Conservation (phyloP, 306 rosid species). For the Malus orientalis region DNA sequence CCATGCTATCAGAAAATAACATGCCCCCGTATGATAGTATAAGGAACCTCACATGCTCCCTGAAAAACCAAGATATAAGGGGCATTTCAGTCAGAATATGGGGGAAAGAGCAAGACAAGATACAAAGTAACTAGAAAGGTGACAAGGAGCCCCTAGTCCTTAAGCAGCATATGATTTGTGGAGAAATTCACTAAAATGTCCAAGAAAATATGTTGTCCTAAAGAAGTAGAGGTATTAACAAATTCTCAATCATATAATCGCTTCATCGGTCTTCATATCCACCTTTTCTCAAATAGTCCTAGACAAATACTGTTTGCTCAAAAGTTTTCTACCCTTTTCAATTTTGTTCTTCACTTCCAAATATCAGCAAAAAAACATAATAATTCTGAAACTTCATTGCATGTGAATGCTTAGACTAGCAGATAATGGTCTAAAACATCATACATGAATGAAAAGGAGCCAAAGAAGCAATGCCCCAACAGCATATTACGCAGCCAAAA, state of each 20-base stretch:
- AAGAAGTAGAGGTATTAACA: neutral
- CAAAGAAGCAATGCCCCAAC: neutral
- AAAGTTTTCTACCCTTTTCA: neutral
- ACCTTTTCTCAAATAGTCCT: neutral
- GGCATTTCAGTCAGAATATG: constrained; percentile 1
- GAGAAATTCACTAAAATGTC: neutral
- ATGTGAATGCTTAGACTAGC: neutral
- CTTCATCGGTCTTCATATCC: neutral
- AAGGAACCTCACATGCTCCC: constrained; percentile 23
- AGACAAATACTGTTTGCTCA: neutral
- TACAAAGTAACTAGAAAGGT: neutral
- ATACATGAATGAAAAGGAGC: neutral
- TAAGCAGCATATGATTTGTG: neutral
- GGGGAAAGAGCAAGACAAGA: neutral
- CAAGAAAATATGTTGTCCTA: neutral
- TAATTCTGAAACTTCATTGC: neutral
- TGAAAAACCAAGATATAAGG: constrained; percentile 2
- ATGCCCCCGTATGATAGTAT: constrained; percentile 7
- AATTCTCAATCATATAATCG: neutral
- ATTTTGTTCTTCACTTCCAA: neutral
- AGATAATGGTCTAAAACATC: neutral
- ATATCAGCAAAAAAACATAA: neutral
- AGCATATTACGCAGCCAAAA: neutral
- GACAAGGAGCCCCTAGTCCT: constrained; percentile 4
- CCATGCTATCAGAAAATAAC: constrained; percentile 32